phyloP scores from a whole-genome alignment of 148 eudicot genomes.

The Vaccinium macrocarpon region DNA sequence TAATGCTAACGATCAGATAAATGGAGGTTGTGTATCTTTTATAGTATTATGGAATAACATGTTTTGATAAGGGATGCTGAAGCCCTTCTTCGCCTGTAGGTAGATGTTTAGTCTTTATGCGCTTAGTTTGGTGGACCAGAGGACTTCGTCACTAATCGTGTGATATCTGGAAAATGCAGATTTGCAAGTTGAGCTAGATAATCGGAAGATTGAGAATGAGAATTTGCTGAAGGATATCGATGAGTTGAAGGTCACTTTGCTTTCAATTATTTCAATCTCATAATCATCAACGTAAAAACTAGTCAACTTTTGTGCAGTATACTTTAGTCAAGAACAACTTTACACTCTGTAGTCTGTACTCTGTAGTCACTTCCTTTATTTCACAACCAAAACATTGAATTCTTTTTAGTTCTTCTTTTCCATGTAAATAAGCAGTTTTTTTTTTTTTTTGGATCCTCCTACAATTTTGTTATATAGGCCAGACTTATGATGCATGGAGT shows the following conservation, averaged over 20 bases:
- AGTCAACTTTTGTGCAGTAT: neutral
- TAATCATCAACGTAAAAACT: neutral
- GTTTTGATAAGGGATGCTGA: conserved; percentile 1
- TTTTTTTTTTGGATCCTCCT: no score
- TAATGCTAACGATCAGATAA: neutral
- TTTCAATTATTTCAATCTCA: conserved; percentile 36
- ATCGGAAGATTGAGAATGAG: conserved; percentile 41
- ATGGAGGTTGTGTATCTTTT: neutral
- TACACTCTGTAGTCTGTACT: neutral
- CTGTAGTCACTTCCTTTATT: neutral
- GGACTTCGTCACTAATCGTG: neutral
- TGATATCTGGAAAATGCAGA: conserved; percentile 28
- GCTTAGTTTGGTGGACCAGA: neutral
- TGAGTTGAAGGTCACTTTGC: conserved; percentile 42
- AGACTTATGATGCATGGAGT: neutral
- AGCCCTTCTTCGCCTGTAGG: no score
- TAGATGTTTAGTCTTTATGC: neutral
- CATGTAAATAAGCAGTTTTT: no score
- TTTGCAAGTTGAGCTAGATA: conserved; percentile 42
- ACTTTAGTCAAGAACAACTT: neutral
- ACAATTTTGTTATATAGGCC: neutral
- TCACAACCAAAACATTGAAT: neutral
- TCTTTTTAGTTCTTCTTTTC: neutral
- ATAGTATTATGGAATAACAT: neutral
- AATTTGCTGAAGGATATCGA: conserved; percentile 45